These are phyloP conservation scores for Dunaliella sp. DNA, from an alignment of 139 green algal species.

Conservation along the genomic window DNA sequence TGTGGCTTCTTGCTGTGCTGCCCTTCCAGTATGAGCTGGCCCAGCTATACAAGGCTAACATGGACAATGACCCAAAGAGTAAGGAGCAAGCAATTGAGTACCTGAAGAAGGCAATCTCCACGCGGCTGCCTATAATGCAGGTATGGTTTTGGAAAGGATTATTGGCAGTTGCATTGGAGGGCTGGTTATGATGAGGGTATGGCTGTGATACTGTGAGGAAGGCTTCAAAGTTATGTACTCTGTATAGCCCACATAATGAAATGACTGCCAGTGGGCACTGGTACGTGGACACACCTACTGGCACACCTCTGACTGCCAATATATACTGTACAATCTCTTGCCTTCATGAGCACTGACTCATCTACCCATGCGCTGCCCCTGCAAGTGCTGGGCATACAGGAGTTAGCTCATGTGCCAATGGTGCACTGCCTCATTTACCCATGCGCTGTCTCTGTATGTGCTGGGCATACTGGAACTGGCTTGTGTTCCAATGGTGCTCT, in stretches of 20 bases:
- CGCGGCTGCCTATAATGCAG: background rate
- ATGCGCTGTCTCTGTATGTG: too few relatives aligned
- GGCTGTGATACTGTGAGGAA: background rate
- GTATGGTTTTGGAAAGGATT: background rate
- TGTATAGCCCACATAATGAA: background rate
- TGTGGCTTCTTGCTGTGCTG: too few relatives aligned
- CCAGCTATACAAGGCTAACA: background rate
- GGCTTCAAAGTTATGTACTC: background rate
- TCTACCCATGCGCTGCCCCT: too few relatives aligned
- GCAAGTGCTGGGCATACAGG: too few relatives aligned
- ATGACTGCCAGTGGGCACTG: background rate
- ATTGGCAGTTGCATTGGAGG: too few relatives aligned
- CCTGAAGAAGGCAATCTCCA: background rate
- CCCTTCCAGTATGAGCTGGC: background rate
- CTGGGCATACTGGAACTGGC: too few relatives aligned
- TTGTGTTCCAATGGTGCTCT: too few relatives aligned
- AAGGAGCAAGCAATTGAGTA: background rate
- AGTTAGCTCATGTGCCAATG: too few relatives aligned
- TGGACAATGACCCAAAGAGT: background rate
- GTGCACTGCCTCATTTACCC: too few relatives aligned
- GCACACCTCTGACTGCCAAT: background rate
- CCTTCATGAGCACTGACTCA: too few relatives aligned
- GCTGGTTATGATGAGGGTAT: background rate
- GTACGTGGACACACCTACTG: background rate
- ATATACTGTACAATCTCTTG: background rate